Evolutionary conservation across 1,284 basidiomycete species (phyloP), one percentile per base, ranked within the genome.

Genomic region (Sporisorium scitamineum): DNA sequence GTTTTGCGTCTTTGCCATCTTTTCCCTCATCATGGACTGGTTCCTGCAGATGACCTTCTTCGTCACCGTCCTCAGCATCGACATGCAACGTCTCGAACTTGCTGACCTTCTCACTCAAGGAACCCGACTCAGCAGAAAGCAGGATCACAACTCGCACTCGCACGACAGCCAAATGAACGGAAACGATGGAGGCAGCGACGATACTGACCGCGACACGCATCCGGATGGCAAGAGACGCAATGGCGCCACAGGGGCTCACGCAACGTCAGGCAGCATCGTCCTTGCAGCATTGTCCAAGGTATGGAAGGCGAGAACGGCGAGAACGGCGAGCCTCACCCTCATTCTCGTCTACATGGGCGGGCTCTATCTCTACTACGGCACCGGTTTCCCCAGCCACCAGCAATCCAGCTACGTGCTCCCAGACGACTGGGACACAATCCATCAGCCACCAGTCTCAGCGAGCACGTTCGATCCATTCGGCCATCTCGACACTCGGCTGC

Each of bases 11-110:
- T 97, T 98, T 85, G 94, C 94, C 0, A 92, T 95, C 47, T 94
- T 97, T 34, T 94, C 97, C 8, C 89, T 98, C 39, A 91, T 97
- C 39, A 94, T 94, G 29, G 95, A 98, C 85, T 98, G 94, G 93
- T 97, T 95, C 86, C 87, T 96, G 61, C 92, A 94, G 24, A 93
- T 95, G 84, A 94, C 93, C 0, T 94, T 95, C 86, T 96, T 95
- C 86, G 88, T 94, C 76, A 92, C 94, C 18, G 93, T 96, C 20
- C 87, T 96, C 26, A 93, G 92, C 5, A 94, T 96, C 79, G 94
- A 96, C 86, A 90, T 95, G 60, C 93, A 95, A 76, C 91, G 94
- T 52, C 87, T 96, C 27, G 94, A 95, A 42, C 66, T 81, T 8
- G 80, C 80, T 52, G 80, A 81, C 56, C 72, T 81, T 10, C 60